Percentiles rank a stretch among this genome's conserved stretches.
Evolutionary conservation across 345 rosid species (phyloP).

Genomic region (Litchi chinensis): DNA sequence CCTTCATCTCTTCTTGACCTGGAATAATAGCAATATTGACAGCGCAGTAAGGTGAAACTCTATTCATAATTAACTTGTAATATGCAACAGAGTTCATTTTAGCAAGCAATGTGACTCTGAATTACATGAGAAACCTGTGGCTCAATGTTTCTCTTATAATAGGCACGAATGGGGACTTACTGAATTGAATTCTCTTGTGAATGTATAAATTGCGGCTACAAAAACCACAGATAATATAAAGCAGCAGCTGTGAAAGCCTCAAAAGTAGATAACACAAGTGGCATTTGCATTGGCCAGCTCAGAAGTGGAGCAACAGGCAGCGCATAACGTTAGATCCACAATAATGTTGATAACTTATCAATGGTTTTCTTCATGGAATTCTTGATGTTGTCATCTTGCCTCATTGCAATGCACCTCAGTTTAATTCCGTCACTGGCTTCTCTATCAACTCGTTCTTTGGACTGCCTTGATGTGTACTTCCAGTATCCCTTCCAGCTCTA

Average conservation of each 20-base stretch:
- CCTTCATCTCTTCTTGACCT: neutral
- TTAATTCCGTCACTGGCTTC: conserved; percentile 26
- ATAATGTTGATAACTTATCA: conserved; percentile 1
- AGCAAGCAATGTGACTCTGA: conserved; percentile 1
- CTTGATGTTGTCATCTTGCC: conserved; percentile 30
- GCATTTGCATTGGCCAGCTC: conserved; percentile 6
- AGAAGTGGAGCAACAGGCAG: conserved; percentile 16
- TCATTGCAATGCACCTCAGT: conserved; percentile 16
- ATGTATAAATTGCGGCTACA: neutral
- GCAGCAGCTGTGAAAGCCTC: neutral
- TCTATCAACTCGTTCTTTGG: conserved; percentile 21
- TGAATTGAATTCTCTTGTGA: conserved; percentile 2
- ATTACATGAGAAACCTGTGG: conserved; percentile 9
- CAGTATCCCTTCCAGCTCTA: conserved; percentile 41
- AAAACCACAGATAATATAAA: neutral
- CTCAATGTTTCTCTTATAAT: neutral
- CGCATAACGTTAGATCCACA: conserved; percentile 19
- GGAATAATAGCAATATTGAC: neutral
- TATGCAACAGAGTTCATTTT: neutral
- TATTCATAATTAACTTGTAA: neutral
- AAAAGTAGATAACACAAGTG: neutral
- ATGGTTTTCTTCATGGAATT: conserved; percentile 22
- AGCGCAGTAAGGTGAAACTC: neutral
- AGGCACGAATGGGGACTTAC: conserved; percentile 7
- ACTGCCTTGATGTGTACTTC: conserved; percentile 10